Base-by-base conservation (phyloP, 2,329 filamentous ascomycete genomes). In the Fusarium graminum region DNA sequence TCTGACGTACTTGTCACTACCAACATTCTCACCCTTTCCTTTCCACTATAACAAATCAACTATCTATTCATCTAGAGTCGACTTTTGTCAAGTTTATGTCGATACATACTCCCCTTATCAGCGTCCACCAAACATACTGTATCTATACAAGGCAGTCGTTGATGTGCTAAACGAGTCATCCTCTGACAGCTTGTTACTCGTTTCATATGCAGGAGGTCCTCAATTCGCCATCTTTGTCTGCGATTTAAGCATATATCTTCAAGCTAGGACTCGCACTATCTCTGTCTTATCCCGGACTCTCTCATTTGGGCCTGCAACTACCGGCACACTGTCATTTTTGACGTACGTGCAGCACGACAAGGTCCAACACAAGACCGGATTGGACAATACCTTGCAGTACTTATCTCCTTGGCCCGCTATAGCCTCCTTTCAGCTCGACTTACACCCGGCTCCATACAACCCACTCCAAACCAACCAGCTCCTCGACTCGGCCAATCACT, bases 401-500 rank as follows among this genome's bases (percentile, higher is more conserved):
- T 46, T 28, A 29, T 36, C 59, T 50, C 25, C 17, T 41, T 30
- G 22, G 26, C 50, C 32, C 12, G 65, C 43, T 34, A 52, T 50
- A 41, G 16, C 42, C 25, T 45, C 38, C 47, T 40, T 42, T 55
- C 42, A 44, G 52, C 43, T 62, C 39, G 65, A 67, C 65, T 67
- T 67, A 67, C 60, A 67, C 60, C 26, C 34, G 40, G 59, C 45
- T 61, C 65, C 65, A 68, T 65, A 63, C 51, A 65, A 53, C 53
- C 65, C 60, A 68, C 65, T 58, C 49, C 19, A 61, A 22, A 25
- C 45, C 46, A 30, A 25, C 54, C 28, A 30, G 40, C 29, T 54
- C 19, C 42, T 61, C 39, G 17, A 25, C 38, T 54, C 49, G 6
- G 39, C 65, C 61, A 68, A 68, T 68, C 65, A 66, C 30, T 45